Conservation (phyloP, 306 rosid genomes). For the Cicer judaicum region DNA sequence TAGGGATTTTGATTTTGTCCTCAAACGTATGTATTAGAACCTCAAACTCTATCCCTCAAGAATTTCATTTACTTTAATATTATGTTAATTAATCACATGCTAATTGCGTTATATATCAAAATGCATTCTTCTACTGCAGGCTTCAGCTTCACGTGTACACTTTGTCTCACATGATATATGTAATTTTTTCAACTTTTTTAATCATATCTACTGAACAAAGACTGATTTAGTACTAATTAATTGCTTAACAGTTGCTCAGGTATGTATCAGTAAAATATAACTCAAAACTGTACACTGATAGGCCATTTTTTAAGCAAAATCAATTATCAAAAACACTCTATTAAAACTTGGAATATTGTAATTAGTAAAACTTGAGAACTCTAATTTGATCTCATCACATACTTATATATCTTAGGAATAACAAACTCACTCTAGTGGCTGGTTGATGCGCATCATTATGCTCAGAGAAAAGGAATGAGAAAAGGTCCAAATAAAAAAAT, state of each 20-base stretch:
- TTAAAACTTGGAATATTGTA: background rate
- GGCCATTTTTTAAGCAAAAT: background rate
- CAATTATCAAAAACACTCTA: background rate
- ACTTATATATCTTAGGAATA: too few relatives aligned
- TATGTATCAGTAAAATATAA: background rate
- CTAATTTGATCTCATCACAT: background rate
- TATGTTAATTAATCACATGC: conserved; percentile 21
- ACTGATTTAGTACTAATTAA: background rate
- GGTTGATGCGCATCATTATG: too few relatives aligned
- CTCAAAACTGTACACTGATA: conserved; percentile 3
- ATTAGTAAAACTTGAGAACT: background rate
- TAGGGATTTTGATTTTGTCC: conserved; percentile 42
- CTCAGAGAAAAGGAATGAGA: too few relatives aligned
- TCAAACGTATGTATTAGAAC: conserved; percentile 35
- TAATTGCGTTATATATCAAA: conserved; percentile 35
- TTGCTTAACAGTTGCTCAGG: background rate
- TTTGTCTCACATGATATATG: background rate
- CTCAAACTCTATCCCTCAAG: conserved; percentile 36
- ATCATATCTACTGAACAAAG: conserved; percentile 1
- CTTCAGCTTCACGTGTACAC: background rate
- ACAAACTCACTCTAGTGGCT: too few relatives aligned
- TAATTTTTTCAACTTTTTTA: background rate
- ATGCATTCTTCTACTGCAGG: conserved; percentile 5
- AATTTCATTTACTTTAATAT: conserved; percentile 14
- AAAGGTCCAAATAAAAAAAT: too few relatives aligned